Percentiles rank a stretch among this genome's conserved stretches.
These are phyloP conservation scores for Castanea mollissima DNA, from an alignment of 306 rosid species.

Conservation along the genomic window DNA sequence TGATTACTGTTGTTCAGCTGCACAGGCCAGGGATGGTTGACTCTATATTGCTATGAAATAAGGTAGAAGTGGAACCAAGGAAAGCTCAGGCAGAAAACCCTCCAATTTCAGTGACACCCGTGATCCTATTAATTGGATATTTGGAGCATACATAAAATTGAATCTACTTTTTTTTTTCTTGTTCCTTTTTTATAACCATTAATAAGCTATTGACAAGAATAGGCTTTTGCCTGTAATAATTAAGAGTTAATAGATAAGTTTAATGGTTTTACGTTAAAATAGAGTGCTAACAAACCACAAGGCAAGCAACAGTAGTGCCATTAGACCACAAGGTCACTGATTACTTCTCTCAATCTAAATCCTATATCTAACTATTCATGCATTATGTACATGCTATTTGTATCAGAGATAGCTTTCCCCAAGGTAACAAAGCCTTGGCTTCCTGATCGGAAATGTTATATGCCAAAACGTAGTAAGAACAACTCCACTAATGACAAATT, in stretches of 20 bases:
- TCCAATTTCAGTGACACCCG: background rate
- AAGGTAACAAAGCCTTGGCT: background rate
- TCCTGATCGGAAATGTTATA: background rate
- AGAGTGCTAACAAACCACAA: too few species aligned
- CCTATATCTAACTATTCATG: background rate
- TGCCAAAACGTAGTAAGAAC: background rate
- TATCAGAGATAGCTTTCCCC: background rate
- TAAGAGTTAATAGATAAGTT: background rate
- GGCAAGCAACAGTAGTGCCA: background rate
- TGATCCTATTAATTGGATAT: background rate
- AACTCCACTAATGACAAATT: background rate
- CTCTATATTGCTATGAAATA: background rate
- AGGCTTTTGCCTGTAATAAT: background rate
- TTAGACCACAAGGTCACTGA: background rate
- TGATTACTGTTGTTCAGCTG: background rate
- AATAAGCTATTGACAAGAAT: background rate
- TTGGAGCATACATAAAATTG: background rate
- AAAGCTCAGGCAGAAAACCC: background rate
- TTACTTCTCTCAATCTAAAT: background rate
- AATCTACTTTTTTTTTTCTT: background rate
- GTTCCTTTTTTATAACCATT: background rate
- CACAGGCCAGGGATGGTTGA: background rate
- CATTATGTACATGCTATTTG: background rate
- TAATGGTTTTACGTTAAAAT: background rate
- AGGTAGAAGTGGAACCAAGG: background rate